Percentiles rank a stretch among this genome's conserved stretches.
These are phyloP conservation scores for Plantago major DNA, from an alignment of 257 asterid species.

Conservation along the genomic window DNA sequence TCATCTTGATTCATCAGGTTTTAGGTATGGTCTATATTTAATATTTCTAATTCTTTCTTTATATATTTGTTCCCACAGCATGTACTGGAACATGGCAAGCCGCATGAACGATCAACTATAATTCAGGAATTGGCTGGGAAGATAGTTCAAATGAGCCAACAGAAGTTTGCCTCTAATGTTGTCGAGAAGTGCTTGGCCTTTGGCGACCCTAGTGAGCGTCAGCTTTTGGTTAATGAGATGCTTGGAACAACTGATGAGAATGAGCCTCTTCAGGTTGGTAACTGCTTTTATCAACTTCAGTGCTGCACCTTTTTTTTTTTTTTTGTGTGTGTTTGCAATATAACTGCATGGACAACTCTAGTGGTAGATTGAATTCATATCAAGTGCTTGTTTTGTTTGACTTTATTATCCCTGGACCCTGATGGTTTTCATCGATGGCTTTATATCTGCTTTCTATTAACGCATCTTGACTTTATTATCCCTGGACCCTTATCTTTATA, in stretches of 20 bases:
- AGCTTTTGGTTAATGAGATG: slow-evolving; percentile 86
- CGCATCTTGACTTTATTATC: too few species aligned
- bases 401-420: too few species aligned
- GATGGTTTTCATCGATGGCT: too few species aligned
- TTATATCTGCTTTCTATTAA: too few species aligned
- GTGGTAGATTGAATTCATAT: too few species aligned
- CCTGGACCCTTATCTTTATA: too few species aligned
- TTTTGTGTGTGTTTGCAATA: neutral
- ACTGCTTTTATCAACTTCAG: neutral
- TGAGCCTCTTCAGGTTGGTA: slow-evolving; percentile 94
- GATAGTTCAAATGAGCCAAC: slow-evolving; percentile 97
- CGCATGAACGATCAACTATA: slow-evolving; percentile 73
- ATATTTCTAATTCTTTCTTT: neutral
- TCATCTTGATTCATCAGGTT: slow-evolving; percentile 1
- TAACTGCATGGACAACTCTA: too few species aligned
- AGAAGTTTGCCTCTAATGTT: slow-evolving; percentile 96
- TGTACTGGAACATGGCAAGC: slow-evolving; percentile 93
- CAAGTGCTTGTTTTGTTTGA: too few species aligned
- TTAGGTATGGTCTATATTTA: neutral
- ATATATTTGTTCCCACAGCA: slow-evolving; percentile 35
- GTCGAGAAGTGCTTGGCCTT: slow-evolving; percentile 92
- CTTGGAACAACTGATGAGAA: slow-evolving; percentile 96
- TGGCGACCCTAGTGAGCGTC: slow-evolving; percentile 76
- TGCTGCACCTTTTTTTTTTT: neutral
- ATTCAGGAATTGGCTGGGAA: slow-evolving; percentile 88